phyloP scores from a whole-genome alignment of 2,329 filamentous ascomycete genomes.

The Colletotrichum viniferum region DNA sequence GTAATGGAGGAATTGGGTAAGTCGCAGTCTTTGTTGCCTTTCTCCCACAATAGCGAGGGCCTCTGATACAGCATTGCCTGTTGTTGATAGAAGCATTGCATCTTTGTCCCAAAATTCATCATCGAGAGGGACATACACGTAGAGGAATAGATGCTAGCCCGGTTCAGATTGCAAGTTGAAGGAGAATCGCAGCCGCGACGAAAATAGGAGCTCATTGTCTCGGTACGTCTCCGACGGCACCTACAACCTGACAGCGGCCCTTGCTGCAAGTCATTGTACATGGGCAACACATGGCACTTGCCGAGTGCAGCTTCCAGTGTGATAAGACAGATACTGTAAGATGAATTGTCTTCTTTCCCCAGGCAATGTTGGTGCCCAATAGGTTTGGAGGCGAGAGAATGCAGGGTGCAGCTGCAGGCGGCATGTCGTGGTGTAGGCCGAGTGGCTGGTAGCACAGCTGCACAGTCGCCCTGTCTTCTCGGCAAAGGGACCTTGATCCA shows the following conservation, averaged over 20 bases:
- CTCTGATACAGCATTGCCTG: neutral
- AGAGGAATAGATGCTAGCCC: neutral
- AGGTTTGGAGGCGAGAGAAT: neutral
- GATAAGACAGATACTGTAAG: neutral
- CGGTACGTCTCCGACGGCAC: neutral
- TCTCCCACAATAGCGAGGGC: neutral
- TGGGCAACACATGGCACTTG: neutral
- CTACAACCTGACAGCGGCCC: neutral
- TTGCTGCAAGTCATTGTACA: slow-evolving; percentile 16
- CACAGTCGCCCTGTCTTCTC: slow-evolving; percentile 1
- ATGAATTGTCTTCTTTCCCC: neutral
- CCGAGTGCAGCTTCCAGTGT: neutral
- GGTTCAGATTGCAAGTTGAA: neutral
- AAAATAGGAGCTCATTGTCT: neutral
- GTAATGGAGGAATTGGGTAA: neutral
- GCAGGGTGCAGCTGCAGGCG: slow-evolving; percentile 3
- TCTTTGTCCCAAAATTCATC: neutral
- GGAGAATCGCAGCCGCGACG: neutral
- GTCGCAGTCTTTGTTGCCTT: neutral
- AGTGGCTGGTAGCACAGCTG: slow-evolving; percentile 11
- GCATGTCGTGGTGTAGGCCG: slow-evolving; percentile 12
- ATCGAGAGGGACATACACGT: neutral
- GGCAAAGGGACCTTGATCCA: neutral
- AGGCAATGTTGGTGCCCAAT: neutral
- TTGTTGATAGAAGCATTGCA: neutral